A percentile compares a stretch with the other conserved stretches of the same genome.
Conservation (phyloP, 768 basidiomycete species). For the Lentinus tigrinus region DNA sequence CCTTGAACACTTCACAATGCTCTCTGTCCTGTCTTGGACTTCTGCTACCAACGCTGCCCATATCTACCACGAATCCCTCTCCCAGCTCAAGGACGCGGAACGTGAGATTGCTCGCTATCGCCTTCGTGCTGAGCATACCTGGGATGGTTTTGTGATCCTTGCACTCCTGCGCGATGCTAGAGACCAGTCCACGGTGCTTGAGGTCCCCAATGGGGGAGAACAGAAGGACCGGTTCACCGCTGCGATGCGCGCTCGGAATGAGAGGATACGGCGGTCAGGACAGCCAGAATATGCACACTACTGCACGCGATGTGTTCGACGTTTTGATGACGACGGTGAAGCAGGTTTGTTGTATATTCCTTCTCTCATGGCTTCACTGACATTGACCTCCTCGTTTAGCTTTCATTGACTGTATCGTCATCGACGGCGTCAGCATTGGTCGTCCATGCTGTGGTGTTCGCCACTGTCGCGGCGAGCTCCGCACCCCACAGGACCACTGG, state of each 20-base stretch:
- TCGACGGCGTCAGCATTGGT: slow-evolving; percentile 29
- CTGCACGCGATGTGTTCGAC: slow-evolving; percentile 28
- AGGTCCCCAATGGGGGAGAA: slow-evolving; percentile 23
- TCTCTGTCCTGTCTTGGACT: slow-evolving; percentile 8
- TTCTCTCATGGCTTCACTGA: too few relatives aligned
- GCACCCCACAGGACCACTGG: slow-evolving; percentile 11
- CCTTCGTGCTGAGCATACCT: slow-evolving; percentile 16
- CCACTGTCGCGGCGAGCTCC: slow-evolving; percentile 17
- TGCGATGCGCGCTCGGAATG: slow-evolving; percentile 27
- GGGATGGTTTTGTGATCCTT: slow-evolving; percentile 26
- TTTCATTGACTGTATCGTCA: slow-evolving; percentile 15
- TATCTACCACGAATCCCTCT: slow-evolving; percentile 1
- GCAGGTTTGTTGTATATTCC: neutral
- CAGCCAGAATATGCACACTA: slow-evolving; percentile 30
- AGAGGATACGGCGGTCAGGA: slow-evolving; percentile 21
- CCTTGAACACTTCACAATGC: neutral
- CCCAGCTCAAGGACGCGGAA: neutral
- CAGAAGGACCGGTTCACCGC: slow-evolving; percentile 25
- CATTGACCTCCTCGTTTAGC: slow-evolving; percentile 3
- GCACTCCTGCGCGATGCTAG: slow-evolving; percentile 25
- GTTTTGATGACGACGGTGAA: slow-evolving; percentile 14
- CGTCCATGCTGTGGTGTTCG: slow-evolving; percentile 24
- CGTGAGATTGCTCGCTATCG: neutral
- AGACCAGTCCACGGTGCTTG: slow-evolving; percentile 5
- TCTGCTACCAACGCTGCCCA: slow-evolving; percentile 7